Evolutionary conservation across 371 early-diverging fungal species (phyloP), one percentile per base, ranked within the genome.

Genomic region (Lichtheimia hyalospora): DNA sequence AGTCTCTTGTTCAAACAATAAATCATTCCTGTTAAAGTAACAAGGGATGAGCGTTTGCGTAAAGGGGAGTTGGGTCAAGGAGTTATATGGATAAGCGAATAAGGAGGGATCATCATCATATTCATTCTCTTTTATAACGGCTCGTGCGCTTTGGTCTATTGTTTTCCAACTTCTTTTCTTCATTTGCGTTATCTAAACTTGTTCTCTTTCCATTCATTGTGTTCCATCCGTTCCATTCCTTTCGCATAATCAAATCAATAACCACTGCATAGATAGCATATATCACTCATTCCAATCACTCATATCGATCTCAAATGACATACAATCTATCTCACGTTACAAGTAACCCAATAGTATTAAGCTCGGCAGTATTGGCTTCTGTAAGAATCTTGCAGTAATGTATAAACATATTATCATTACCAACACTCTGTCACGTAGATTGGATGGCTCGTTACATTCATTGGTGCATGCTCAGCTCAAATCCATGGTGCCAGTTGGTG

Each of bases 281-380:
- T 13, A 18, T 44, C 44, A 46, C 46, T n/a, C 46, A 34, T 34
- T 34, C 21, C 46, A 46, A n/a, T n/a, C 46, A 18, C 46, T 46
- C 21, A 6, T 46, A 46, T n/a, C 46, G 21, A 46, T 0, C 3
- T 18, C 5, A 6, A 28, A 68, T 68, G 68, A 57, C 51, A 25
- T 53, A 52, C 49, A 68, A 68, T 46, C 40, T 63, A 18, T 60
- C 68, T 10, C 68, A 68, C 49, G 61, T 63, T 40, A 68, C 63
- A 5, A 51, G 57, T 27, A 68, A 60, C 43, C 68, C 68, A n/a
- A 40, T 66, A 3, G 59, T 66, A 8, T 20, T 66, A 13, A 40
- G 52, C n/a, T 61, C 62, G 12, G 62, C 58, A 48, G 46, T 57
- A 7, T 27, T 66, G 15, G 66, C 62, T 23, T 15, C 58, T 52